Conservation (phyloP, 306 rosid genomes). For the Rosa persica region DNA sequence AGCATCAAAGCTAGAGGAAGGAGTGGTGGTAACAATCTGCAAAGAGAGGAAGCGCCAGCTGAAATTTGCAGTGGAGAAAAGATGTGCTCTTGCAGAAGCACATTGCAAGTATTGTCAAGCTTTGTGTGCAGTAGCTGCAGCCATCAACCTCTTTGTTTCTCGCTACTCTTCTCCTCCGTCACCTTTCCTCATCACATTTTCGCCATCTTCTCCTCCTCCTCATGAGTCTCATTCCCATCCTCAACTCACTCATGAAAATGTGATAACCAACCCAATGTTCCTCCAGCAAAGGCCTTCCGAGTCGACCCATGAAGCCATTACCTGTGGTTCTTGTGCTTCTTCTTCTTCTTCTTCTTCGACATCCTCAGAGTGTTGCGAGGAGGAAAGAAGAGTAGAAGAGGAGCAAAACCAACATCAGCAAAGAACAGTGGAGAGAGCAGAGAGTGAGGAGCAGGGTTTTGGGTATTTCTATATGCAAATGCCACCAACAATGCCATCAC, state of each 20-base stretch:
- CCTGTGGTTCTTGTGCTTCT: conserved; percentile 50
- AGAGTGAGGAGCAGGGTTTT: conserved; percentile 40
- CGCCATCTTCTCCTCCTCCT: conserved; percentile 56
- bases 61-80: conserved; percentile 80
- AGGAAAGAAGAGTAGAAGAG: conserved; percentile 58
- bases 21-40: conserved; percentile 72
- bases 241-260: conserved; percentile 41
- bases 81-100: conserved; percentile 81
- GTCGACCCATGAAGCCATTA: conserved; percentile 60
- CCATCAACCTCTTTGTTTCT: conserved; percentile 76
- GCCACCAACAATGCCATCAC: conserved; percentile 75
- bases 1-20: conserved; percentile 94
- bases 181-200: conserved; percentile 83
- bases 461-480: conserved; percentile 83
- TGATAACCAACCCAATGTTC: conserved; percentile 80
- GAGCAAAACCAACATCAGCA: conserved; percentile 17
- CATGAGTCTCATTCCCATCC: conserved; percentile 43
- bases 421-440: conserved; percentile 24
- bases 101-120: conserved; percentile 82
- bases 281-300: conserved; percentile 76
- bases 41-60: conserved; percentile 78
- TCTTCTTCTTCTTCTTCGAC: conserved; percentile 60
- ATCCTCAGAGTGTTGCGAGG: conserved; percentile 61
- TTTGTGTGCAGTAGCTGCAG: conserved; percentile 72
- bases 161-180: conserved; percentile 84